Conservation (phyloP, 169 alveolate species). For the Plasmodium cynomolgi region DNA sequence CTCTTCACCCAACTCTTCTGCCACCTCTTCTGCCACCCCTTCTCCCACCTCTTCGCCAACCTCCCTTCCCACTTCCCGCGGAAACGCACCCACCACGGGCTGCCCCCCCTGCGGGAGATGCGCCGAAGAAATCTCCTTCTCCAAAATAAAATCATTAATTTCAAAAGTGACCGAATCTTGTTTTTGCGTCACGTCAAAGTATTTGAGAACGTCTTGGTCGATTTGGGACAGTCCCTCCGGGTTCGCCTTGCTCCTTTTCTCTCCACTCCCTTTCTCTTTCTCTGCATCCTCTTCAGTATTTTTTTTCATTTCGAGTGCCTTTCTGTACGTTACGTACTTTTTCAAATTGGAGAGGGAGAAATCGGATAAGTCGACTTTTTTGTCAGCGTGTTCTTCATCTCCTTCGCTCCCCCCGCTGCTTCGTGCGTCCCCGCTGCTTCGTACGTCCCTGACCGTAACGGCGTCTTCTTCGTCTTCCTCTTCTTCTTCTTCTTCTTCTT, state of each 20-base stretch:
- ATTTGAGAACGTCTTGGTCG: constrained; percentile 18
- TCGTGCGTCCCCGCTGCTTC: background rate
- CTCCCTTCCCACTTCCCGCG: background rate
- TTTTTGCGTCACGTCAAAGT: constrained; percentile 41
- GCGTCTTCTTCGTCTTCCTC: background rate
- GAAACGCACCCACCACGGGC: background rate
- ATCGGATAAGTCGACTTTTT: constrained; percentile 23
- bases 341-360: constrained; percentile 32
- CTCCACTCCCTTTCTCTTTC: background rate
- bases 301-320: background rate
- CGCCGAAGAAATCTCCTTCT: background rate
- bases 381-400: background rate
- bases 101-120: background rate
- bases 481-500: background rate
- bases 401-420: background rate
- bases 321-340: constrained; percentile 6
- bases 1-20: background rate
- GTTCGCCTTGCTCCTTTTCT: background rate
- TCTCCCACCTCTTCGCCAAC: background rate
- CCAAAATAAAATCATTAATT: constrained; percentile 13
- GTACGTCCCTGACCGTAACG: background rate
- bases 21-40: background rate
- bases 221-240: background rate
- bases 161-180: constrained; percentile 55
- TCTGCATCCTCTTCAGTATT: background rate